A percentile compares a stretch with the other conserved stretches of the same genome.
phyloP scores from a whole-genome alignment of 176 grass and related monocot genomes.

The Alloteropsis semialata region DNA sequence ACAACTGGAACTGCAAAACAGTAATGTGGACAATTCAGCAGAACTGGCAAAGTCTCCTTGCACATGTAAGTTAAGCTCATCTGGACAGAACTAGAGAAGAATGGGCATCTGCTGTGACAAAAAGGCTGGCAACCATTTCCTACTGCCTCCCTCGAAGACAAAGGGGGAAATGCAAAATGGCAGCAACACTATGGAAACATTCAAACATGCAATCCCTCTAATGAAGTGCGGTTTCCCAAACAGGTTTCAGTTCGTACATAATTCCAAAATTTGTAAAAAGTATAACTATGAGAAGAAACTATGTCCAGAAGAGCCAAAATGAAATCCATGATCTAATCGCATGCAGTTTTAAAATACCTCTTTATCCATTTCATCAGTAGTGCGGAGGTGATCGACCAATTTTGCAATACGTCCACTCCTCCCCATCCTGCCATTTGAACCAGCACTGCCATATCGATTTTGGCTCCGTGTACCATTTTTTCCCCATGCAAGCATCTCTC shows the following conservation, averaged over 20 bases:
- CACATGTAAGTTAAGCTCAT: background rate
- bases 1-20: constrained; percentile 54
- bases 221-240: constrained; percentile 15
- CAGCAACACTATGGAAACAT: constrained; percentile 9
- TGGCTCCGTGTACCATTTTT: constrained; percentile 87
- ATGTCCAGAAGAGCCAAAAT: constrained; percentile 2
- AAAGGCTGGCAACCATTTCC: background rate
- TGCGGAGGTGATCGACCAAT: constrained; percentile 62
- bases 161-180: background rate
- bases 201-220: background rate
- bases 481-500: constrained; percentile 80
- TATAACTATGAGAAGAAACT: background rate
- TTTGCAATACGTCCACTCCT: constrained; percentile 57
- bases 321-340: background rate
- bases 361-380: constrained; percentile 53
- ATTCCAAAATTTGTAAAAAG: background rate
- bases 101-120: background rate
- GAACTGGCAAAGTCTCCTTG: background rate
- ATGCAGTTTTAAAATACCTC: constrained; percentile 45
- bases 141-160: background rate
- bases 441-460: constrained; percentile 54
- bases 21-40: constrained; percentile 17
- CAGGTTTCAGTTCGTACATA: constrained; percentile 4
- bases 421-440: constrained; percentile 54
- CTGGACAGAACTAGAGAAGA: constrained; percentile 15